Conservation (phyloP, 2,329 filamentous ascomycete species). For the Cladosporium halotolerans region DNA sequence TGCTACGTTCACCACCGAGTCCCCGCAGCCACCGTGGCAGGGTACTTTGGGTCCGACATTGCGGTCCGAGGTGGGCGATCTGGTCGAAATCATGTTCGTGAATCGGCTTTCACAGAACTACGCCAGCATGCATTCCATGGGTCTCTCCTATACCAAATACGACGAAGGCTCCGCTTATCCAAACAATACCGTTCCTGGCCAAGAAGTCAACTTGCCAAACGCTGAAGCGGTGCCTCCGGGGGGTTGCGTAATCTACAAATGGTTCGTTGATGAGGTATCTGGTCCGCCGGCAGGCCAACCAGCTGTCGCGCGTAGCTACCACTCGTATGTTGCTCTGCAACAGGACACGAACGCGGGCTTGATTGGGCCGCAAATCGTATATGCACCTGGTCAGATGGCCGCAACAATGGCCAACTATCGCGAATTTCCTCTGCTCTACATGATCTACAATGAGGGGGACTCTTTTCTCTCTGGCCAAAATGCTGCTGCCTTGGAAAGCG, state of each 20-base stretch:
- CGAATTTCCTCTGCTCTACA: constrained; percentile 24
- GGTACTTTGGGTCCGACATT: constrained; percentile 23
- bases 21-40: constrained; percentile 24
- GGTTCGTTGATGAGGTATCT: constrained; percentile 17
- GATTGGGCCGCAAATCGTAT: constrained; percentile 24
- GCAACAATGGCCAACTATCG: constrained; percentile 22
- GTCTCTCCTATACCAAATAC: constrained; percentile 21
- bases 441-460: constrained; percentile 21
- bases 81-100: constrained; percentile 26
- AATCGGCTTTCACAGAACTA: constrained; percentile 22
- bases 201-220: constrained; percentile 11
- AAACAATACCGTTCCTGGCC: constrained; percentile 18
- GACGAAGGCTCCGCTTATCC: constrained; percentile 22
- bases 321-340: constrained; percentile 25
- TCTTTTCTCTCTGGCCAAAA: constrained; percentile 24
- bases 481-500: constrained; percentile 4
- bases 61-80: constrained; percentile 23
- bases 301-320: constrained; percentile 20
- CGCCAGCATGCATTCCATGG: constrained; percentile 26
- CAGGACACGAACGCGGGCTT: constrained; percentile 23
- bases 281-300: constrained; percentile 14
- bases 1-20: constrained; percentile 17
- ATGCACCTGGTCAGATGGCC: constrained; percentile 23
- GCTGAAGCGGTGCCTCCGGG: constrained; percentile 18
- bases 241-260: constrained; percentile 25